A percentile compares a stretch with the other conserved stretches of the same genome.
Evolutionary conservation across 2,329 filamentous ascomycete species (phyloP).

Genomic region (Penicillium digitatum): DNA sequence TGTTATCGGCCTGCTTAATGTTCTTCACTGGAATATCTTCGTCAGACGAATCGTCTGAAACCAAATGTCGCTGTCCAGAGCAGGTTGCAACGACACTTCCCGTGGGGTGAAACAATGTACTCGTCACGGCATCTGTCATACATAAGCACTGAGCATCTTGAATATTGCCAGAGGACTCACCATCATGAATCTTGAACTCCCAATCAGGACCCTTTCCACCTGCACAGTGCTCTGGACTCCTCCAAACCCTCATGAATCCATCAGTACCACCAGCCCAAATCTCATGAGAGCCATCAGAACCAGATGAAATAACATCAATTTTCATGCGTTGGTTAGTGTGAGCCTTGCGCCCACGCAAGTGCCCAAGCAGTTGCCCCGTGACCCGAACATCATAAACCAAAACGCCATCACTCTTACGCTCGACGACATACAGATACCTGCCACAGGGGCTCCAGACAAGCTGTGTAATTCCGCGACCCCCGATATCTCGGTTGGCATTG

Average conservation of each 20-base stretch:
- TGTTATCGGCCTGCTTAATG: constrained; percentile 30
- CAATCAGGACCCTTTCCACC: constrained; percentile 43
- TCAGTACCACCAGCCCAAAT: constrained; percentile 59
- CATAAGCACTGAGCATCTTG: constrained; percentile 13
- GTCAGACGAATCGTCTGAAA: constrained; percentile 14
- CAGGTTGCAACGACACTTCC: constrained; percentile 49
- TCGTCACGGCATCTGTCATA: constrained; percentile 43
- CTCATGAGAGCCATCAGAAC: constrained; percentile 44
- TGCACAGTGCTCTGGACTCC: constrained; percentile 40
- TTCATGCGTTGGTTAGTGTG: constrained; percentile 55
- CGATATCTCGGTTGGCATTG: constrained; percentile 37
- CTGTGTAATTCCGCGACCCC: constrained; percentile 54
- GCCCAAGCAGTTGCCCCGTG: constrained; percentile 50
- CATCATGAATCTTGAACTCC: constrained; percentile 45
- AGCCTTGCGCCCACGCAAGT: constrained; percentile 46
- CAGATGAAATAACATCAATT: constrained; percentile 47
- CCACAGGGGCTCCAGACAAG: constrained; percentile 57
- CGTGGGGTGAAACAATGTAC: constrained; percentile 45
- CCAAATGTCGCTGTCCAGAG: constrained; percentile 44
- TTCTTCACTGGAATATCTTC: constrained; percentile 5
- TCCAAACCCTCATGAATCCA: constrained; percentile 52
- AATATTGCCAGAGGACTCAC: constrained; percentile 26
- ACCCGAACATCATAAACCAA: constrained; percentile 58
- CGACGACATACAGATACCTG: constrained; percentile 56
- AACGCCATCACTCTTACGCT: constrained; percentile 54